phyloP scores from a whole-genome alignment of 2,329 filamentous ascomycete species.

The Westerdykella sp. region DNA sequence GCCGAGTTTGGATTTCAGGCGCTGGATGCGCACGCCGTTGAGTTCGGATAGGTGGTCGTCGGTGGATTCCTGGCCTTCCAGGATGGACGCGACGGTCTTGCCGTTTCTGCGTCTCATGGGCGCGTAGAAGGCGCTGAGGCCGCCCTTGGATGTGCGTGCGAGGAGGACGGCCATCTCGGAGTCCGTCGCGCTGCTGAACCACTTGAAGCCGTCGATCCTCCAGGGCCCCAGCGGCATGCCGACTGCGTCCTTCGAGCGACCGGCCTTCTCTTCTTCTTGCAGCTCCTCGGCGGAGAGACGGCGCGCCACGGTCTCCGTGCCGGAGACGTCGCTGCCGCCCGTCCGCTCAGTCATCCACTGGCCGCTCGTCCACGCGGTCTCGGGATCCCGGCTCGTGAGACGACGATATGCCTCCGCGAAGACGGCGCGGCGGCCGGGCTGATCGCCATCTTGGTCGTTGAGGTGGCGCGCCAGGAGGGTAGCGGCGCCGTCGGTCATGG shows the following conservation, averaged over 20 bases:
- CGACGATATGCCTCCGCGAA: conserved; percentile 50
- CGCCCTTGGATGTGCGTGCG: conserved; percentile 50
- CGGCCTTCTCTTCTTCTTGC: conserved; percentile 17
- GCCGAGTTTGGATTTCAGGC: conserved; percentile 67
- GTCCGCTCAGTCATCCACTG: conserved; percentile 73
- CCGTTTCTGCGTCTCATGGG: conserved; percentile 49
- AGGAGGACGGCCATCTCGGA: conserved; percentile 59
- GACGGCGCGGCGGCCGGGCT: conserved; percentile 35
- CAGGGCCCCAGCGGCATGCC: conserved; percentile 50
- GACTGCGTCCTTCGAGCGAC: conserved; percentile 21
- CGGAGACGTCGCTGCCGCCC: conserved; percentile 63
- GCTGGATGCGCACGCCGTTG: conserved; percentile 63
- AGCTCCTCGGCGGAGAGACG: conserved; percentile 17
- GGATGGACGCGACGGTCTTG: background rate
- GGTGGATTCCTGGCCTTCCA: background rate
- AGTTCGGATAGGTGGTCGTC: conserved; percentile 38
- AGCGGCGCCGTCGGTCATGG: conserved; percentile 59
- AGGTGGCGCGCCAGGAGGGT: conserved; percentile 18
- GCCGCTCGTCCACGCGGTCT: conserved; percentile 60
- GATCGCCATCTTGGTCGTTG: conserved; percentile 18
- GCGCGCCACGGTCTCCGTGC: conserved; percentile 57
- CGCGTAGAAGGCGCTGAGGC: conserved; percentile 58
- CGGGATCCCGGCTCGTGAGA: conserved; percentile 49
- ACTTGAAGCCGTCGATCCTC: conserved; percentile 63
- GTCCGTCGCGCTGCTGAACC: conserved; percentile 64